These are phyloP conservation scores for Knufia petricola DNA, from an alignment of 2,329 filamentous ascomycete species.

Conservation along the genomic window DNA sequence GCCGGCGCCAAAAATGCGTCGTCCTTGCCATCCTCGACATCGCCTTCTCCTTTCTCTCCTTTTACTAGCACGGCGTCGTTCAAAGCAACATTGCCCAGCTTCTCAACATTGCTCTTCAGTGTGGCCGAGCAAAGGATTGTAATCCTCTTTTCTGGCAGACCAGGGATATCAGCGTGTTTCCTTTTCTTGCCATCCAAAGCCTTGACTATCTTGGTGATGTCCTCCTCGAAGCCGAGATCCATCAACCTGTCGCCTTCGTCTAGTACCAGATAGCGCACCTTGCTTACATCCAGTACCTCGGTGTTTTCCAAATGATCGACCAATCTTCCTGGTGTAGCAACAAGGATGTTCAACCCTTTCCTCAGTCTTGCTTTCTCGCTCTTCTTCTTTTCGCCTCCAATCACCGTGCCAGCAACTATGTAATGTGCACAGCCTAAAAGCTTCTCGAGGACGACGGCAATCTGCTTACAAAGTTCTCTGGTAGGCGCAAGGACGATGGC, in stretches of 20 bases:
- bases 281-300: conserved; percentile 75
- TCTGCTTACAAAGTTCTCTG: conserved; percentile 88
- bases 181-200: conserved; percentile 58
- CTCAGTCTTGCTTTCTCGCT: conserved; percentile 86
- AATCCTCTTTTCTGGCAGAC: conserved; percentile 61
- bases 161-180: conserved; percentile 52
- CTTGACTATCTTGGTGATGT: conserved; percentile 76
- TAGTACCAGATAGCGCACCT: conserved; percentile 84
- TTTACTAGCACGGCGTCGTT: conserved; percentile 85
- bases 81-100: conserved; percentile 85
- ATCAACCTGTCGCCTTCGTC: conserved; percentile 97
- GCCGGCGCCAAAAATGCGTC: conserved; percentile 69
- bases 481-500: conserved; percentile 91
- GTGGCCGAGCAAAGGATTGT: conserved; percentile 94
- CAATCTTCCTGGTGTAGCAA: conserved; percentile 85
- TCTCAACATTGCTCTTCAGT: conserved; percentile 95
- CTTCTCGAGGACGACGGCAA: conserved; percentile 74
- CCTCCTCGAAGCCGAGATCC: conserved; percentile 94
- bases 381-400: conserved; percentile 62
- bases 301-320: conserved; percentile 91
- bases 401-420: conserved; percentile 83
- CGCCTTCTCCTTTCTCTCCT: conserved; percentile 49
- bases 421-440: conserved; percentile 83
- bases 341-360: conserved; percentile 90
- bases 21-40: conserved; percentile 43